These are phyloP conservation scores for Jamesozyma lodderae DNA, from an alignment of 805 yeast genomes.

Conservation along the genomic window DNA sequence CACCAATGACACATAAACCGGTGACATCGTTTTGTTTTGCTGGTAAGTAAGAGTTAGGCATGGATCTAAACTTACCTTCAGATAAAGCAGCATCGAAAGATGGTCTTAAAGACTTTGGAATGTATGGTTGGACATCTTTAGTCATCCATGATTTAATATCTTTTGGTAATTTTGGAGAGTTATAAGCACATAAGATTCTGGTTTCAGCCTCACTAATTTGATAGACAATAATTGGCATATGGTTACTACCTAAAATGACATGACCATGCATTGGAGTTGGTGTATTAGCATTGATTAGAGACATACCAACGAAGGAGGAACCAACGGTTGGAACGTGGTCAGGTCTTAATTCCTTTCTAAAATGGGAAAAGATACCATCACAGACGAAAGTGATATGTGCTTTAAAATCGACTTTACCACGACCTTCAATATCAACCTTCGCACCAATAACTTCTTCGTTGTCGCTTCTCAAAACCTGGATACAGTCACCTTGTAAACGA, in stretches of 20 bases:
- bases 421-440: slow-evolving; percentile 41
- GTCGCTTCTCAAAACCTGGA: slow-evolving; percentile 48
- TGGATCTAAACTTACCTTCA: slow-evolving; percentile 54
- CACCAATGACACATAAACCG: slow-evolving; percentile 82
- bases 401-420: slow-evolving; percentile 36
- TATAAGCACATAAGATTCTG: slow-evolving; percentile 80
- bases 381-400: slow-evolving; percentile 69
- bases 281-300: slow-evolving; percentile 61
- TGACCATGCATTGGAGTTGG: slow-evolving; percentile 79
- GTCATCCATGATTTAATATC: slow-evolving; percentile 54
- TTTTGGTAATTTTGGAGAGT: slow-evolving; percentile 65
- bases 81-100: slow-evolving; percentile 59
- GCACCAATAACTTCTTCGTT: slow-evolving; percentile 63
- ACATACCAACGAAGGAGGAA: slow-evolving; percentile 82
- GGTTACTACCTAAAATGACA: slow-evolving; percentile 68
- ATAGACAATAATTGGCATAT: slow-evolving; percentile 82
- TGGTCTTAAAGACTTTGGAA: slow-evolving; percentile 60
- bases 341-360: slow-evolving; percentile 64
- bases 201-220: slow-evolving; percentile 80
- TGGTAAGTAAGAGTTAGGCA: slow-evolving; percentile 90
- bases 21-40: slow-evolving; percentile 62
- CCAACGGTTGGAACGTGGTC: slow-evolving; percentile 57
- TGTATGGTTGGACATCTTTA: slow-evolving; percentile 49
- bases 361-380: slow-evolving; percentile 92
- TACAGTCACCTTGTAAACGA: slow-evolving; percentile 76